Evolutionary conservation across 805 yeast species (phyloP).

Genomic region (Candida vaughaniae): DNA sequence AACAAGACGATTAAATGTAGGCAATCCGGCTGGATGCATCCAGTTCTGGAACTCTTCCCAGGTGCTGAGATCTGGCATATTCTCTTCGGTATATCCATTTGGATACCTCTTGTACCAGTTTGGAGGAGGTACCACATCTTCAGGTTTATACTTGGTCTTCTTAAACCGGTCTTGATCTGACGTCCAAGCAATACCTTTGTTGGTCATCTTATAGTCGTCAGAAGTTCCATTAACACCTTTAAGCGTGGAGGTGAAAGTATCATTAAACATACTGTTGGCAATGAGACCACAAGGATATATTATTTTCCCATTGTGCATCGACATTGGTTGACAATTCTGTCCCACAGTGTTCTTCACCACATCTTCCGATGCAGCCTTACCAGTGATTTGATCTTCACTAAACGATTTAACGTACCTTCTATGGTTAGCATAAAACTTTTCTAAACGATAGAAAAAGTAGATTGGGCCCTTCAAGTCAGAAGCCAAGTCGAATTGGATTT

Average conservation of each 20-base stretch:
- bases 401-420: conserved; percentile 44
- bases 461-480: conserved; percentile 36
- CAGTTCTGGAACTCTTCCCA: conserved; percentile 48
- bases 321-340: conserved; percentile 44
- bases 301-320: conserved; percentile 44
- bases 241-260: conserved; percentile 48
- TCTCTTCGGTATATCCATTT: conserved; percentile 41
- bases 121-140: conserved; percentile 45
- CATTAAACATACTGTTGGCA: conserved; percentile 79
- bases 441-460: conserved; percentile 40
- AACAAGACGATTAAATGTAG: conserved; percentile 48
- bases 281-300: conserved; percentile 83
- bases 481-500: conserved; percentile 40
- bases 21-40: conserved; percentile 45
- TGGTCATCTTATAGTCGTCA: conserved; percentile 32
- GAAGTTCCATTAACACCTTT: conserved; percentile 37
- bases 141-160: conserved; percentile 37
- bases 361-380: conserved; percentile 34
- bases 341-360: conserved; percentile 42
- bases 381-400: conserved; percentile 43
- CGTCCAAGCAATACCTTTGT: conserved; percentile 42
- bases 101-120: conserved; percentile 45
- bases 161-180: conserved; percentile 38
- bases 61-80: conserved; percentile 42
- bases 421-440: conserved; percentile 44